Base-by-base conservation (phyloP, 1,284 basidiomycete species). In the Ganoderma lingzhi region DNA sequence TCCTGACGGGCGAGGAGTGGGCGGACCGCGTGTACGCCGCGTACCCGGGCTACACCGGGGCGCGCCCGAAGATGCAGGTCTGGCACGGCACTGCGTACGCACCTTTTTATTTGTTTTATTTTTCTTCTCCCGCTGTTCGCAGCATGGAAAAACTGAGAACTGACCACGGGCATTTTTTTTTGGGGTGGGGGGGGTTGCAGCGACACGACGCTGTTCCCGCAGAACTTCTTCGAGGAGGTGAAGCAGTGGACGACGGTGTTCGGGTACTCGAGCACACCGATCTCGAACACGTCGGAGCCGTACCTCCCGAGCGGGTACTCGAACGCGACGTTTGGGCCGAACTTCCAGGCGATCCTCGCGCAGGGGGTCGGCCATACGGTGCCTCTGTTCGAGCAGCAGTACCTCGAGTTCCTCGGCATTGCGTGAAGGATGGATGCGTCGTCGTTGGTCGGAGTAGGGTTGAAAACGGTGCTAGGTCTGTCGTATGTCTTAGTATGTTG, bases 11-110 rank as follows among this genome's bases (percentile, higher is more conserved):
- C 28, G 80, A 83, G 69, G 80, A 86, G 78, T 88, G 86, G 86
- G 86, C 85, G 68, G 80, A 85, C 65, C 74, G 80, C 61, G 86
- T 84, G 28, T 80, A 80, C 53, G 75, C 73, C 55, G 85, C 81
- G 30, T 88, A 82, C 76, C 85, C 86, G 9, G 86, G 86, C 45
- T 88, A 81, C 78, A 86, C 84, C 14, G 87, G 87, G n/a, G 63
- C 80, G 5, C 81, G 83, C 53, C 86, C 86, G 37, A 87, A 84
- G 75, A 80, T 88, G 73, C 84, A 86, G 76, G 79, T 87, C 70
- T 88, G 85, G 85, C 86, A 88, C 75, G 87, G 87, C 65, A 87
- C 86, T 32, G 79, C 77, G 83, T 86, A 76, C 71, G 84, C 80
- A 23, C 68, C 35, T 37, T 53, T 39, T 37, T 63, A n/a, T n/a